phyloP scores from a whole-genome alignment of 768 basidiomycete species.

The Boletus huronensis region DNA sequence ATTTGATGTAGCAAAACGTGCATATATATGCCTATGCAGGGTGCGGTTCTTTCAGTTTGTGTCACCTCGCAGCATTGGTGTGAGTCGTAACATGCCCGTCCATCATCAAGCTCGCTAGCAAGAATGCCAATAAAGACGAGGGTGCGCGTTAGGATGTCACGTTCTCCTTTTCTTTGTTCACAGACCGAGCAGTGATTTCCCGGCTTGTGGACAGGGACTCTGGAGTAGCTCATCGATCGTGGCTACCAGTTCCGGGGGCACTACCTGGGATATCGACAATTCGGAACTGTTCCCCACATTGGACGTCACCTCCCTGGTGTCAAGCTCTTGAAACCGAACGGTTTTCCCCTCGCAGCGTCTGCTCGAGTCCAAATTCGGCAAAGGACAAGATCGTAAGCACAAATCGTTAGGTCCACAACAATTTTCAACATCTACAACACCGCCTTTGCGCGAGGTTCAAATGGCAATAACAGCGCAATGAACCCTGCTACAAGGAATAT shows the following conservation, averaged over 20 bases:
- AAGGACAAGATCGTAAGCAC: neutral
- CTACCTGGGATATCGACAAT: too few relatives aligned
- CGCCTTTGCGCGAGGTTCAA: constrained; percentile 55
- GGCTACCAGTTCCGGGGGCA: too few relatives aligned
- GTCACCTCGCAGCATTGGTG: neutral
- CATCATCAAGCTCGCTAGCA: too few relatives aligned
- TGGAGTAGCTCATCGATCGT: too few relatives aligned
- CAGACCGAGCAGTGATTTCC: too few relatives aligned
- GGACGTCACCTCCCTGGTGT: neutral
- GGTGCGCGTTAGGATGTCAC: neutral
- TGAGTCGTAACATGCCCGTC: too few relatives aligned
- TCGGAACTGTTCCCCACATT: too few relatives aligned
- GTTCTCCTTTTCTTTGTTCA: neutral
- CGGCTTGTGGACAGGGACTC: too few relatives aligned
- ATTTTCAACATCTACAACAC: constrained; percentile 34
- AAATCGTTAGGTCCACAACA: neutral
- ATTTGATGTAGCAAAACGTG: neutral
- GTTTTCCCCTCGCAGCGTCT: neutral
- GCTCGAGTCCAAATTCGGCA: neutral
- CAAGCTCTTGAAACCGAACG: neutral
- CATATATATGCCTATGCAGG: neutral
- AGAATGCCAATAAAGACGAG: neutral
- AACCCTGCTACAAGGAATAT: constrained; percentile 50
- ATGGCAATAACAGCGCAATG: constrained; percentile 49
- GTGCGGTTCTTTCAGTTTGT: neutral